Evolutionary conservation across 768 basidiomycete species (phyloP).

Genomic region (Dentipellis sp.): DNA sequence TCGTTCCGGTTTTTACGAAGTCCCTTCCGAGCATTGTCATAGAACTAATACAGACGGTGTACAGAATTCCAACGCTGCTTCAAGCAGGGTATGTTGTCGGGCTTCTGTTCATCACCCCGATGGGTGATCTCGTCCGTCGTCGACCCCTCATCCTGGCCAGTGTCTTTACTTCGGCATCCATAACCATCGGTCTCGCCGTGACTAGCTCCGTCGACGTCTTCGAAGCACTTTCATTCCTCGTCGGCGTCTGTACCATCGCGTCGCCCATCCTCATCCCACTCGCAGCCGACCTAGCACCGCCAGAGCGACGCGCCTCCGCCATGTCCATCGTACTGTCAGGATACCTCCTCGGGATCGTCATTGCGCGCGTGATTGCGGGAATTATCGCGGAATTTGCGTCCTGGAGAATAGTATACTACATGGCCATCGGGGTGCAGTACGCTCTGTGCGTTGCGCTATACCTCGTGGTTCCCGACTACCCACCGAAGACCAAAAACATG

Average conservation of each 20-base stretch:
- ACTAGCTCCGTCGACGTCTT: conserved; percentile 52
- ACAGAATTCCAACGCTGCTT: conserved; percentile 53
- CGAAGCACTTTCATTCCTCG: conserved; percentile 58
- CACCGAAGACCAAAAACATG: conserved; percentile 5
- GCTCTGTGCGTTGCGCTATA: conserved; percentile 2
- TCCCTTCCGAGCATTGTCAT: background rate
- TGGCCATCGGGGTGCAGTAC: conserved; percentile 26
- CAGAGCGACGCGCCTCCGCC: conserved; percentile 64
- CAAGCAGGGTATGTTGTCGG: conserved; percentile 50
- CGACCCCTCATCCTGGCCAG: conserved; percentile 59
- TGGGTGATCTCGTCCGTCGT: conserved; percentile 76
- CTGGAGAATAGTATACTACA: conserved; percentile 34
- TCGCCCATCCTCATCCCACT: conserved; percentile 68
- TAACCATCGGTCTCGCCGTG: conserved; percentile 66
- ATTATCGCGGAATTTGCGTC: conserved; percentile 31
- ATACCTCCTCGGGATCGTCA: conserved; percentile 62
- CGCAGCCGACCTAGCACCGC: conserved; percentile 77
- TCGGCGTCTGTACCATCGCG: conserved; percentile 62
- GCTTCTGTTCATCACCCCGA: conserved; percentile 66
- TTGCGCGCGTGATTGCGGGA: conserved; percentile 53
- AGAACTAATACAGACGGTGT: background rate
- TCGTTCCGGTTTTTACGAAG: no score
- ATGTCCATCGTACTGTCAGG: conserved; percentile 62
- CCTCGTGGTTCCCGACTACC: conserved; percentile 9
- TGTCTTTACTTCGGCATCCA: conserved; percentile 30